Conservation (phyloP, 768 basidiomycete genomes). For the Leccinum boreale region DNA sequence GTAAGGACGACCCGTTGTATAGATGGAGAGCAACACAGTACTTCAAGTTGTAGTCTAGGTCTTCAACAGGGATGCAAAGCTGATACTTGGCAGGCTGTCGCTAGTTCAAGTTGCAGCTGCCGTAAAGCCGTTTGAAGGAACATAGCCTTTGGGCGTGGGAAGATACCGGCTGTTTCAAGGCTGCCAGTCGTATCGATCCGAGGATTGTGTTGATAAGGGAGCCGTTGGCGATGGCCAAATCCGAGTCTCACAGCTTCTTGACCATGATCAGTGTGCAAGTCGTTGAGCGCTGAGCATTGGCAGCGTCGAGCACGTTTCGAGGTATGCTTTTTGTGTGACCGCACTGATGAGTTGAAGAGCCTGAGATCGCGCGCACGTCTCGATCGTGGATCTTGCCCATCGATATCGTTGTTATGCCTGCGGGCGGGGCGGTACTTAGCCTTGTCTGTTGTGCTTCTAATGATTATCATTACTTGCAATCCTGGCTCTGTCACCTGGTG, state of each 20-base stretch:
- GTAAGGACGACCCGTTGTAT: not conserved
- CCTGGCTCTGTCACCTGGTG: not conserved
- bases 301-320: slow-evolving; percentile 5
- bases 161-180: not conserved
- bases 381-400: not conserved
- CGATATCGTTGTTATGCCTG: not conserved
- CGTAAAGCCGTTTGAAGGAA: not conserved
- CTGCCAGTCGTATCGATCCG: slow-evolving; percentile 26
- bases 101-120: not conserved
- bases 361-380: not conserved
- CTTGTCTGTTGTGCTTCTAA: not conserved
- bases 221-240: not conserved
- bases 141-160: slow-evolving; percentile 3
- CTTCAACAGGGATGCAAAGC: no score
- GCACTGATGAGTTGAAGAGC: slow-evolving; percentile 3
- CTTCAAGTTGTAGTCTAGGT: no score
- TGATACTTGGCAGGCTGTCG: no score
- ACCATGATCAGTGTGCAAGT: slow-evolving; percentile 17
- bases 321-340: slow-evolving; percentile 11
- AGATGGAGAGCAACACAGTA: not conserved
- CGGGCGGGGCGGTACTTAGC: not conserved
- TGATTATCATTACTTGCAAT: not conserved
- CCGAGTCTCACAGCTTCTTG: slow-evolving; percentile 8
- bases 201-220: slow-evolving; percentile 21
- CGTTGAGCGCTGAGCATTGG: slow-evolving; percentile 3